These are phyloP conservation scores for Sporothrix curviconia DNA, from an alignment of 2,329 filamentous ascomycete genomes.

Conservation along the genomic window DNA sequence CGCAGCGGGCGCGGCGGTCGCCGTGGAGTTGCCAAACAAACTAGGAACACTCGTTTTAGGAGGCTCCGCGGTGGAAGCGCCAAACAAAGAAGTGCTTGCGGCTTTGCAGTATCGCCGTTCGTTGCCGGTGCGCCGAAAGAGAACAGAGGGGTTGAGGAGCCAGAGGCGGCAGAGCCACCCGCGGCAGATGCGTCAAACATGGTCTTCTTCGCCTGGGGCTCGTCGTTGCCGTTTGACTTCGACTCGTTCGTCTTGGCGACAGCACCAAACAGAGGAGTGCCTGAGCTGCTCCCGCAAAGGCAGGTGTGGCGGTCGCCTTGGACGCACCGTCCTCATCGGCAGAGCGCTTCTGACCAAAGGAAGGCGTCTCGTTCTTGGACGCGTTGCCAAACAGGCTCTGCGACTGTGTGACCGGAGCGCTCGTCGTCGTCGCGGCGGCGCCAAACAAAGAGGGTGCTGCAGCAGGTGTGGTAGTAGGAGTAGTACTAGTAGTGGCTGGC, in stretches of 20 bases:
- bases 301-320: conserved; percentile 1
- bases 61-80: background rate
- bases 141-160: conserved; percentile 8
- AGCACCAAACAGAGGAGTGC: conserved; percentile 11
- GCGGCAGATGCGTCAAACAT: conserved; percentile 21
- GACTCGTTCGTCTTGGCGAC: conserved; percentile 19
- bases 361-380: conserved; percentile 19
- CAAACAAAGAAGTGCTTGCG: conserved; percentile 28
- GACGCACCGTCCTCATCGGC: conserved; percentile 8
- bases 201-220: conserved; percentile 23
- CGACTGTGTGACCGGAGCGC: conserved; percentile 22
- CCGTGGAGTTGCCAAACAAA: conserved; percentile 11
- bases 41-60: background rate
- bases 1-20: background rate
- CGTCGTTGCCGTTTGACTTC: conserved; percentile 19
- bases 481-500: background rate
- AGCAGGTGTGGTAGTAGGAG: background rate
- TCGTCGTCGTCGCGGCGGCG: background rate
- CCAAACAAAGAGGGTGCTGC: conserved; percentile 4
- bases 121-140: conserved; percentile 13
- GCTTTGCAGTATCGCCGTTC: conserved; percentile 12
- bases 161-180: background rate
- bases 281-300: background rate
- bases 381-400: conserved; percentile 36
- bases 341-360: conserved; percentile 6